phyloP scores from a whole-genome alignment of 2,329 filamentous ascomycete genomes.

The Cercospora canescens region DNA sequence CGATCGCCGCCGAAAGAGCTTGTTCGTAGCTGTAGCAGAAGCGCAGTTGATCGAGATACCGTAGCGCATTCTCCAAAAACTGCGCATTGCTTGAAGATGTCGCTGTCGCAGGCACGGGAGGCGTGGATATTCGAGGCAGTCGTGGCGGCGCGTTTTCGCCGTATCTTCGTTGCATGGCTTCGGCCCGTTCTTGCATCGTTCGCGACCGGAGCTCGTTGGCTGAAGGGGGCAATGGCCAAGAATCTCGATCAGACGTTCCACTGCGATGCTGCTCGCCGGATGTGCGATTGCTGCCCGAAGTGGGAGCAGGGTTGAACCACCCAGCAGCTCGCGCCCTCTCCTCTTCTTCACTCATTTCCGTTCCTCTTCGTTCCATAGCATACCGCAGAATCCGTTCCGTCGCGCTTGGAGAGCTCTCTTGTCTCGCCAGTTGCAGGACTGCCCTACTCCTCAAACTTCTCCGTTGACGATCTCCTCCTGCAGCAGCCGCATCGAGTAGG shows the following conservation, averaged over 20 bases:
- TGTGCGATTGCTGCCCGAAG: conserved; percentile 9
- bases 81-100: conserved; percentile 30
- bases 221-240: conserved; percentile 28
- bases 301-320: conserved; percentile 31
- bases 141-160: conserved; percentile 36
- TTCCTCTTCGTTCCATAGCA: conserved; percentile 41
- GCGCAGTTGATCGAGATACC: conserved; percentile 61
- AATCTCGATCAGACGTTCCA: conserved; percentile 19
- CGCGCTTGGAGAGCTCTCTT: conserved; percentile 33
- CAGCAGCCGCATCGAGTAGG: conserved; percentile 25
- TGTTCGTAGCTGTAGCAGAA: conserved; percentile 56
- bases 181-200: conserved; percentile 31
- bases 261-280: conserved; percentile 21
- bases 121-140: conserved; percentile 32
- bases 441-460: conserved; percentile 35
- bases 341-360: conserved; percentile 36
- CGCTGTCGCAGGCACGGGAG: conserved; percentile 24
- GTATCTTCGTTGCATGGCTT: conserved; percentile 37
- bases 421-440: conserved; percentile 35
- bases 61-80: conserved; percentile 59
- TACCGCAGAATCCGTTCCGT: conserved; percentile 43
- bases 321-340: conserved; percentile 36
- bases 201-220: conserved; percentile 24
- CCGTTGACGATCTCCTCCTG: conserved; percentile 31
- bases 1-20: conserved; percentile 54